A percentile compares a stretch with the other conserved stretches of the same genome.
Evolutionary conservation across 2,329 filamentous ascomycete genomes (phyloP).

Genomic region (Penicillium sp.): DNA sequence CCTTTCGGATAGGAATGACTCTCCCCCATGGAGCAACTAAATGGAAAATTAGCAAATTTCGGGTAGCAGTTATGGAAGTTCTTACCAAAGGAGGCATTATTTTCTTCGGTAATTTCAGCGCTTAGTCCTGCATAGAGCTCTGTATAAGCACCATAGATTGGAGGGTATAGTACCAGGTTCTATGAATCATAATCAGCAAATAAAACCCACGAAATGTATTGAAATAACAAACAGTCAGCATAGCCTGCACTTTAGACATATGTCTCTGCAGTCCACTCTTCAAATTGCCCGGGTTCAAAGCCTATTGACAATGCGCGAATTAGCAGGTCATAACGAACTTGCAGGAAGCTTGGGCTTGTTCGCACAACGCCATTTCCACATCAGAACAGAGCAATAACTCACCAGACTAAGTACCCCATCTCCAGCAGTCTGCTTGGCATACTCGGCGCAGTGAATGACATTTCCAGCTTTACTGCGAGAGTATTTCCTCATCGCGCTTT

Average conservation of each 20-base stretch:
- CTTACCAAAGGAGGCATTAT: constrained; percentile 6
- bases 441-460: constrained; percentile 17
- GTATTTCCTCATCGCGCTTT: constrained; percentile 17
- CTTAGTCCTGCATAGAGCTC: constrained; percentile 20
- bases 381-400: not conserved
- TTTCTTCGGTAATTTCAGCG: constrained; percentile 1
- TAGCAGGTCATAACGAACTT: not conserved
- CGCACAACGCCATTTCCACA: not conserved
- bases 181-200: not conserved
- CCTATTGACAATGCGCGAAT: not conserved
- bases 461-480: constrained; percentile 24
- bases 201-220: not conserved
- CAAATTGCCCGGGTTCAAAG: constrained; percentile 12
- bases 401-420: constrained; percentile 22
- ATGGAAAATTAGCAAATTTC: not conserved
- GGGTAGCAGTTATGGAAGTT: not conserved
- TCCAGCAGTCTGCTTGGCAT: constrained; percentile 7
- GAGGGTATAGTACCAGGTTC: not conserved
- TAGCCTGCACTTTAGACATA: constrained; percentile 2
- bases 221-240: not conserved
- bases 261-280: constrained; percentile 11
- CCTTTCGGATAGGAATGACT: not conserved
- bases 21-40: constrained; percentile 6
- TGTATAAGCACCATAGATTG: constrained; percentile 21
- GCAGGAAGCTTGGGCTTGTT: not conserved